Percentiles rank a stretch among this genome's conserved stretches.
Evolutionary conservation across 352 stramenopile genomes (phyloP).

Genomic region (Globisporangium megalacanthum): DNA sequence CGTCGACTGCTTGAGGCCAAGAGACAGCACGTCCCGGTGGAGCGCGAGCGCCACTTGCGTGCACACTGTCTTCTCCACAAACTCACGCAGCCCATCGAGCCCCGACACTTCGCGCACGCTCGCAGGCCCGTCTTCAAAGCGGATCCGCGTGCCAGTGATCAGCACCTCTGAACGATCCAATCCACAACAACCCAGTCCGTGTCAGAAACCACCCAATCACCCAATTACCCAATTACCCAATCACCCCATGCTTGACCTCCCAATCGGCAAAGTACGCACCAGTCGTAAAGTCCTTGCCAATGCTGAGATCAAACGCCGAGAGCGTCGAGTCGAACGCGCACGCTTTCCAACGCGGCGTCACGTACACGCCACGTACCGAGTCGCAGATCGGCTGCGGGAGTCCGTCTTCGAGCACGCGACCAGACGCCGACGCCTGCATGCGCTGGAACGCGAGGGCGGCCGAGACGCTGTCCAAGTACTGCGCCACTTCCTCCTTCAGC

Average conservation of each 20-base stretch:
- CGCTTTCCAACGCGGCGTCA: conserved; percentile 74
- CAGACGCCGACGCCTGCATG: conserved; percentile 42
- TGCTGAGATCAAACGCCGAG: conserved; percentile 71
- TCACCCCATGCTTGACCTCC: neutral
- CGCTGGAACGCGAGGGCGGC: conserved; percentile 59
- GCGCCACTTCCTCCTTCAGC: conserved; percentile 67
- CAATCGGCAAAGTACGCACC: conserved; percentile 17
- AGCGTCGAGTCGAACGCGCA: conserved; percentile 74
- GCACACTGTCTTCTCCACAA: conserved; percentile 72
- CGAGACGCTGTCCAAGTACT: conserved; percentile 68
- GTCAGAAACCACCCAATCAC: no score
- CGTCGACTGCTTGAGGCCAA: conserved; percentile 69
- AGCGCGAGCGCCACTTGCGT: conserved; percentile 67
- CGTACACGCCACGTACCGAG: conserved; percentile 72
- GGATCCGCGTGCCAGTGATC: conserved; percentile 70
- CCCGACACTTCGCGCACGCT: conserved; percentile 58
- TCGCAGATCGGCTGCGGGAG: conserved; percentile 80
- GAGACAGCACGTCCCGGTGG: conserved; percentile 62
- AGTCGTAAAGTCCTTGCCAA: conserved; percentile 81
- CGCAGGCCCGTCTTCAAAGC: conserved; percentile 55
- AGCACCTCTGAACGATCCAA: conserved; percentile 47
- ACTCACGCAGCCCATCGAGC: conserved; percentile 50
- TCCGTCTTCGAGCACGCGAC: conserved; percentile 69
- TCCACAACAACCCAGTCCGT: neutral
- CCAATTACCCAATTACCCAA: no score